Evolutionary conservation across 129 eudicot genomes (phyloP).

Genomic region (Flaveria trinervia): DNA sequence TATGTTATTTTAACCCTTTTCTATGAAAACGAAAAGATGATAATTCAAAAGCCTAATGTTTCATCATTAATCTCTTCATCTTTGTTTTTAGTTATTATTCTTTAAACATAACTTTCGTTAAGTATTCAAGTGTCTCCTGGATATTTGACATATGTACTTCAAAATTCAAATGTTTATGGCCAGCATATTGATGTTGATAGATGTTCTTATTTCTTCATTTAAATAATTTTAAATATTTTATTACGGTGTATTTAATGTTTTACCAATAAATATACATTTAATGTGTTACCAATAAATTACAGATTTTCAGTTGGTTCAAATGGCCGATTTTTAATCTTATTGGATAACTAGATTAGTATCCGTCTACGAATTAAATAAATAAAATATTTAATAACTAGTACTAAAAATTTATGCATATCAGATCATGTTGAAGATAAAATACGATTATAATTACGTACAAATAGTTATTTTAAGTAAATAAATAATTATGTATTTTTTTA

Average conservation of each 20-base stretch:
- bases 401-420: too few species aligned
- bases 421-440: too few species aligned
- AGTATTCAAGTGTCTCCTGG: not conserved
- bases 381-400: too few species aligned
- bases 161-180: conserved; percentile 5
- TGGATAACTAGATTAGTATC: too few species aligned
- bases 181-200: conserved; percentile 1
- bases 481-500: too few species aligned
- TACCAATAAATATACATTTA: not conserved
- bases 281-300: not conserved
- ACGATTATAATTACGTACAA: too few species aligned
- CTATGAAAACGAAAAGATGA: not conserved
- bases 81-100: not conserved
- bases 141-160: conserved; percentile 4
- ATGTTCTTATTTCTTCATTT: not conserved
- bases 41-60: not conserved
- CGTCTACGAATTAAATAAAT: too few species aligned
- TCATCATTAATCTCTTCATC: not conserved
- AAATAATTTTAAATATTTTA: not conserved
- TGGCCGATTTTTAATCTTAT: too few species aligned
- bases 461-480: too few species aligned
- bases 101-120: not conserved
- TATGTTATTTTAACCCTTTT: not conserved
- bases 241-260: not conserved
- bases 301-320: too few species aligned